phyloP scores from a whole-genome alignment of 495 filamentous ascomycete species.

The Bacidia rubella region DNA sequence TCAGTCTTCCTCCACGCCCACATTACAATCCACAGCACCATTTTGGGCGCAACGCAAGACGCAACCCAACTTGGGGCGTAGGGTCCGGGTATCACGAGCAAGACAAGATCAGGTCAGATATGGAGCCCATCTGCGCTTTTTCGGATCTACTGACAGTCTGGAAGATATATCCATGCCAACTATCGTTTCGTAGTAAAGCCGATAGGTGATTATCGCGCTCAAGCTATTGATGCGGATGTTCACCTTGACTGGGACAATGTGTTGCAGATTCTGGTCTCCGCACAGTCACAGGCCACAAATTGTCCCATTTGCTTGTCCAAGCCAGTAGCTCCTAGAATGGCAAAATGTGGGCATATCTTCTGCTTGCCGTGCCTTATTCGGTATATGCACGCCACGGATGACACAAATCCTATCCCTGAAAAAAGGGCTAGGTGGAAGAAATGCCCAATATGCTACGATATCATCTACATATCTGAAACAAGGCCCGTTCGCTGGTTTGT shows the following conservation, averaged over 20 bases:
- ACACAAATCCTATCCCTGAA: slow-evolving; percentile 43
- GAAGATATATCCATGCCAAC: slow-evolving; percentile 86
- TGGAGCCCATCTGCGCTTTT: background rate
- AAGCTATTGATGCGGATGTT: slow-evolving; percentile 76
- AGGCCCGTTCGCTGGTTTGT: slow-evolving; percentile 81
- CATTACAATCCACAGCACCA: slow-evolving; percentile 41
- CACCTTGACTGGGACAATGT: slow-evolving; percentile 85
- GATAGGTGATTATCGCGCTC: slow-evolving; percentile 58
- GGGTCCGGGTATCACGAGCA: slow-evolving; percentile 84
- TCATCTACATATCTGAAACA: slow-evolving; percentile 76
- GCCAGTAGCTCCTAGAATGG: slow-evolving; percentile 91
- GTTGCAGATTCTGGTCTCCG: slow-evolving; percentile 80
- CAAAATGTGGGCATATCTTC: slow-evolving; percentile 94
- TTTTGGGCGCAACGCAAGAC: slow-evolving; percentile 36
- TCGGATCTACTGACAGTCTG: background rate
- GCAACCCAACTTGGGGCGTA: slow-evolving; percentile 69
- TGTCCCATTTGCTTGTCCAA: slow-evolving; percentile 90
- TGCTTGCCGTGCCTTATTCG: slow-evolving; percentile 87
- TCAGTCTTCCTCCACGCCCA: slow-evolving; percentile 66
- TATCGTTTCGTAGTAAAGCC: slow-evolving; percentile 94
- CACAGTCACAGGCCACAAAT: slow-evolving; percentile 70
- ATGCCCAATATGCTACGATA: slow-evolving; percentile 92
- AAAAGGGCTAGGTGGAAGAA: slow-evolving; percentile 80
- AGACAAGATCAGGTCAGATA: slow-evolving; percentile 67
- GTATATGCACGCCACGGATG: slow-evolving; percentile 83